phyloP scores from a whole-genome alignment of 176 grass and related monocot genomes.

The Carex scoparia region DNA sequence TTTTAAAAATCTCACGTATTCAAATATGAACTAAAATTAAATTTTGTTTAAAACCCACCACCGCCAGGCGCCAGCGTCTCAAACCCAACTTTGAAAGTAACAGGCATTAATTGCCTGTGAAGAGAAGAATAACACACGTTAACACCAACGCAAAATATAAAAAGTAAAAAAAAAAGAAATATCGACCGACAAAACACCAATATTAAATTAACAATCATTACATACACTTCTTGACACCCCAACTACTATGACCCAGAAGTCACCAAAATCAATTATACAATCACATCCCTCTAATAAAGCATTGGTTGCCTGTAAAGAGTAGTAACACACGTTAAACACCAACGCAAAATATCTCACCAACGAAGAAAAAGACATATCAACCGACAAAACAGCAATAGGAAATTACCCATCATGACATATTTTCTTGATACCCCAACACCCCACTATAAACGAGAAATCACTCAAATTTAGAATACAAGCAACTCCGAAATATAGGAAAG shows the following conservation, averaged over 20 bases:
- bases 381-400: not conserved
- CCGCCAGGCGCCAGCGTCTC: no score
- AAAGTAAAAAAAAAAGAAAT: not conserved
- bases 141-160: not conserved
- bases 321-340: not conserved
- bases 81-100: no score
- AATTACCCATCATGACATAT: not conserved
- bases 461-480: not conserved
- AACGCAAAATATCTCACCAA: not conserved
- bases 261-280: no score
- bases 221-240: not conserved
- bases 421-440: not conserved
- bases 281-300: no score
- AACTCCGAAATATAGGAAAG: conserved; percentile 6
- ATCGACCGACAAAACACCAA: not conserved
- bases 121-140: not conserved
- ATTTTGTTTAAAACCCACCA: no score
- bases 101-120: not conserved
- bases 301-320: not conserved
- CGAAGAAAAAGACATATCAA: not conserved
- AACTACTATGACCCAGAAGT: no score
- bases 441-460: not conserved
- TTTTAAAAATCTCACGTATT: no score
- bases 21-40: no score
- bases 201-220: not conserved